Evolutionary conservation across 2,329 filamentous ascomycete genomes (phyloP).

Genomic region (Arthrobotrys iridis): DNA sequence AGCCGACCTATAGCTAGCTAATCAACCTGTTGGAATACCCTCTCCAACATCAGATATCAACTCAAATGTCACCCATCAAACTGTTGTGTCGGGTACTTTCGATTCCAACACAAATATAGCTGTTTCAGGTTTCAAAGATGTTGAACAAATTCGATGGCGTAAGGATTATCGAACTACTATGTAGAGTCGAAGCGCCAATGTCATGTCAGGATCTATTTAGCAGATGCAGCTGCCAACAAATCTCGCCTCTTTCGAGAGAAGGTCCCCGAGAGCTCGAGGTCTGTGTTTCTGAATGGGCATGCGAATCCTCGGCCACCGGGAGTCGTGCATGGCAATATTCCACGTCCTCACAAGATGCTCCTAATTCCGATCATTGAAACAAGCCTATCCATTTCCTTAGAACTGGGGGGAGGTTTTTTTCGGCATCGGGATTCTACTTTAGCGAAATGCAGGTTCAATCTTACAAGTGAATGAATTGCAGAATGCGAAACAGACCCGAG

Average conservation of each 20-base stretch:
- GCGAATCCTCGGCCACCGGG: not conserved
- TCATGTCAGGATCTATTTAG: not conserved
- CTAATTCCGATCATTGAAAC: constrained; percentile 23
- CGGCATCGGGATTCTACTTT: constrained; percentile 25
- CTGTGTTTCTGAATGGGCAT: too few relatives aligned
- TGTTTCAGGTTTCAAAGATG: not conserved
- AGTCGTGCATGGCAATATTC: not conserved
- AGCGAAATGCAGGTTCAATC: constrained; percentile 45
- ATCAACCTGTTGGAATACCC: not conserved
- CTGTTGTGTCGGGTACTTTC: not conserved
- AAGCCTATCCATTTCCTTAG: too few relatives aligned
- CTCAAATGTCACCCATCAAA: not conserved
- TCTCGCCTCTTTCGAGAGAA: not conserved
- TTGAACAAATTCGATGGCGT: too few relatives aligned
- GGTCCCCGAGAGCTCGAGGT: not conserved
- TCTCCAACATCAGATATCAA: not conserved
- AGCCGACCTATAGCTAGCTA: too few relatives aligned
- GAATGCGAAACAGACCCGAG: constrained; percentile 51
- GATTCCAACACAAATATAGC: not conserved
- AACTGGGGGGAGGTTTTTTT: too few relatives aligned
- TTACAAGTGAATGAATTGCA: constrained; percentile 31
- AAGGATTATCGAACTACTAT: too few relatives aligned
- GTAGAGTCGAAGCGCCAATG: not conserved
- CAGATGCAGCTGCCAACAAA: not conserved
- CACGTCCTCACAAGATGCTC: not conserved